phyloP scores from a whole-genome alignment of 2,329 filamentous ascomycete species.

The Hypoxylon sp. region DNA sequence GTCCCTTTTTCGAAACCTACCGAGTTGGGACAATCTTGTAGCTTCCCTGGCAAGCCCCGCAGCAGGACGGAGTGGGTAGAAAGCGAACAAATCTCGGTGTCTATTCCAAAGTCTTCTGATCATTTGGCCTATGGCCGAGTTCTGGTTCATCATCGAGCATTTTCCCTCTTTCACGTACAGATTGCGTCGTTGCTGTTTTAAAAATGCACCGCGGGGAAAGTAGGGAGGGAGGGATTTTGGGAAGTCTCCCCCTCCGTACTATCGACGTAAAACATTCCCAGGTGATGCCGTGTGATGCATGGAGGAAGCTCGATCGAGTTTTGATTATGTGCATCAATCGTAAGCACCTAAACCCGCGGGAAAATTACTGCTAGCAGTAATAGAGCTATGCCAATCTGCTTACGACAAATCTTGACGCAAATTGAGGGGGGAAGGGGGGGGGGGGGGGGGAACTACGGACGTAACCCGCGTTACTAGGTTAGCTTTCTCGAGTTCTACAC shows the following conservation, averaged over 20 bases:
- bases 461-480: background rate
- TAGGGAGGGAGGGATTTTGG: background rate
- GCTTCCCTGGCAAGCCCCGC: slow-evolving; percentile 1
- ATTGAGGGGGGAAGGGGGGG: background rate
- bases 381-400: slow-evolving; percentile 2
- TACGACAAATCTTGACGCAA: background rate
- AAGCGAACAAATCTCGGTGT: background rate
- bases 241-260: too few species aligned
- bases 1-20: background rate
- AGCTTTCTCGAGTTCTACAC: background rate
- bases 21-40: background rate
- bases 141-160: slow-evolving; percentile 1
- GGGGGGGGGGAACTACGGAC: background rate
- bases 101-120: slow-evolving; percentile 4
- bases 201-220: background rate
- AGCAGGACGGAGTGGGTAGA: background rate
- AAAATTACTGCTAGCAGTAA: slow-evolving; percentile 6
- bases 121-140: background rate
- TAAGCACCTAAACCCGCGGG: slow-evolving; percentile 28
- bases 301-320: background rate
- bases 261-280: background rate
- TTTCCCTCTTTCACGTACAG: background rate
- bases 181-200: background rate
- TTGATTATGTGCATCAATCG: slow-evolving; percentile 5
- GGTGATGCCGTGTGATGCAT: slow-evolving; percentile 3